Conservation (phyloP, 768 basidiomycete species). For the Phanerochaete carnosa region DNA sequence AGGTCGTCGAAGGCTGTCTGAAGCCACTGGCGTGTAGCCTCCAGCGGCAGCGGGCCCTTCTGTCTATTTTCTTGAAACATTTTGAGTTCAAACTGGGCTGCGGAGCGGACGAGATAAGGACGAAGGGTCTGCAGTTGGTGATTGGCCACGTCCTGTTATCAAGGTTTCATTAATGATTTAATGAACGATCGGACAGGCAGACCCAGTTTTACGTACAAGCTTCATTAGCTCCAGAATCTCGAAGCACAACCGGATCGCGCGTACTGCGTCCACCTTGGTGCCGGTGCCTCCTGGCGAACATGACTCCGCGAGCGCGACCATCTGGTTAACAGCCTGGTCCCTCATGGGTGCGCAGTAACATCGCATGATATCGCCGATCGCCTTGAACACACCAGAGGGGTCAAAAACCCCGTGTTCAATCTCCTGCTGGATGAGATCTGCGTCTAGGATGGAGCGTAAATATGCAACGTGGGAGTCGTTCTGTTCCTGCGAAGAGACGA, state of each 20-base stretch:
- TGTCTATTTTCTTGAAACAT: constrained; percentile 62
- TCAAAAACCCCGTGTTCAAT: constrained; percentile 75
- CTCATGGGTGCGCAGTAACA: constrained; percentile 93
- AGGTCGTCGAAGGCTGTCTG: constrained; percentile 46
- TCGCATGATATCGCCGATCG: constrained; percentile 80
- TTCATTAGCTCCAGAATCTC: constrained; percentile 96
- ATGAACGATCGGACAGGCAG: constrained; percentile 15
- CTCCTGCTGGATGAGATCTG: constrained; percentile 78
- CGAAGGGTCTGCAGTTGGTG: constrained; percentile 92
- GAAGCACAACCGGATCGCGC: constrained; percentile 77
- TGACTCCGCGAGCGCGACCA: constrained; percentile 68
- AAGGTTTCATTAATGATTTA: constrained; percentile 9
- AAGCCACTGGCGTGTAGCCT: constrained; percentile 65
- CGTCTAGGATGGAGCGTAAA: constrained; percentile 77
- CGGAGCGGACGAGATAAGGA: constrained; percentile 80
- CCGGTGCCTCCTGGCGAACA: constrained; percentile 54
- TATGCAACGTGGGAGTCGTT: constrained; percentile 61
- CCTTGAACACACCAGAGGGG: constrained; percentile 70
- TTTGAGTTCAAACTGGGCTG: constrained; percentile 76
- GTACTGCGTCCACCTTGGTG: constrained; percentile 60
- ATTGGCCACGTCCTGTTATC: constrained; percentile 85
- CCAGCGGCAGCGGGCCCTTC: constrained; percentile 35
- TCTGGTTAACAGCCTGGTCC: constrained; percentile 76
- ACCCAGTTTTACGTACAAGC: constrained; percentile 57
- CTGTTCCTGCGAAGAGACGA: constrained; percentile 58